A percentile compares a stretch with the other conserved stretches of the same genome.
These are phyloP conservation scores for Naumovozyma baii DNA, from an alignment of 805 yeast genomes.

Conservation along the genomic window DNA sequence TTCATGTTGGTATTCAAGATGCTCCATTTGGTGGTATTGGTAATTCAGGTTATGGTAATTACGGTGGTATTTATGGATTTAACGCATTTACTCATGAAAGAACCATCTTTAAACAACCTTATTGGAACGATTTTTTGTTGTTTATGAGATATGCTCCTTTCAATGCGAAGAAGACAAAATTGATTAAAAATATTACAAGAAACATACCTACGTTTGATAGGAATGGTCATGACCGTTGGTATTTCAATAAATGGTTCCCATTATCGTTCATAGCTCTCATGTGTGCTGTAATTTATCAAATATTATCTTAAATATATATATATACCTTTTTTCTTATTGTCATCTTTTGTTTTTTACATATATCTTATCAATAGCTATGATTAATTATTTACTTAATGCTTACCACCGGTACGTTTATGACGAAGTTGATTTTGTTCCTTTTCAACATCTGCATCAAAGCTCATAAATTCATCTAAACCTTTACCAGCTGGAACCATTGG, in stretches of 20 bases:
- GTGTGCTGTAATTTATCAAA: not conserved
- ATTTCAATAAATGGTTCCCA: not conserved
- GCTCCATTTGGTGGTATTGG: slow-evolving; percentile 94
- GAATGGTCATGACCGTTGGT: slow-evolving; percentile 24
- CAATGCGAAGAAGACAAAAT: slow-evolving; percentile 26
- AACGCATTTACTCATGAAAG: slow-evolving; percentile 72
- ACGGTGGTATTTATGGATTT: slow-evolving; percentile 66
- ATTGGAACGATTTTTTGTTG: slow-evolving; percentile 50
- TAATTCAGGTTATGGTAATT: slow-evolving; percentile 68
- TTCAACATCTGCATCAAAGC: slow-evolving; percentile 77
- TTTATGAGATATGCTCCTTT: slow-evolving; percentile 63
- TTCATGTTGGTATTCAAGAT: slow-evolving; percentile 57
- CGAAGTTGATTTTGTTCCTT: slow-evolving; percentile 58
- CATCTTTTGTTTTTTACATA: not conserved
- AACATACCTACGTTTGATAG: slow-evolving; percentile 31
- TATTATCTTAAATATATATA: not conserved
- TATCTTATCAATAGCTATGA: not conserved
- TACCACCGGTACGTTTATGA: slow-evolving; percentile 62
- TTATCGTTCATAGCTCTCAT: not conserved
- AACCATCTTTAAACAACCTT: slow-evolving; percentile 53
- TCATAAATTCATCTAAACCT: slow-evolving; percentile 85
- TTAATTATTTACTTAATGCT: slow-evolving; percentile 37
- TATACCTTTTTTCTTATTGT: not conserved
- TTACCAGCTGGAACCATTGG: slow-evolving; percentile 98
- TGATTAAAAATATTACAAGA: slow-evolving; percentile 24